Evolutionary conservation across 2,329 filamentous ascomycete species (phyloP).

Genomic region (Nemania serpens): DNA sequence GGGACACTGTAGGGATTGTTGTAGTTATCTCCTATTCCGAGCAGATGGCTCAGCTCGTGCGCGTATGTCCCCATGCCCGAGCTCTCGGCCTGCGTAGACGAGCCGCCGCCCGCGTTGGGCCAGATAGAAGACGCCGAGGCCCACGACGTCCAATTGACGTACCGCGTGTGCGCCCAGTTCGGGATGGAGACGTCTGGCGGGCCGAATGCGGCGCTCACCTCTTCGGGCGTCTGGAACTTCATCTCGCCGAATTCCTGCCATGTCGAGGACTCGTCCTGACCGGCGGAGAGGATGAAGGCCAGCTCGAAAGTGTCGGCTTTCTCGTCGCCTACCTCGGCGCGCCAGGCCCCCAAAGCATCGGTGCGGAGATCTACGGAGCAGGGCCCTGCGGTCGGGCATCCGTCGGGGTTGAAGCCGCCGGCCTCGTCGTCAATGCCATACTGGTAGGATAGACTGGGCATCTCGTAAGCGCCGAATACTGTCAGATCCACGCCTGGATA

Average conservation of each 20-base stretch:
- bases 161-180: slow-evolving; percentile 55
- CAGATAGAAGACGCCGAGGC: slow-evolving; percentile 55
- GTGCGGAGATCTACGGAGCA: slow-evolving; percentile 55
- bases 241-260: slow-evolving; percentile 64
- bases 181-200: slow-evolving; percentile 50
- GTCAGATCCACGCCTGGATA: slow-evolving; percentile 55
- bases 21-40: slow-evolving; percentile 60
- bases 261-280: slow-evolving; percentile 59
- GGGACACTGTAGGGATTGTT: slow-evolving; percentile 57
- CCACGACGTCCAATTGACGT: slow-evolving; percentile 60
- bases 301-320: slow-evolving; percentile 54
- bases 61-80: slow-evolving; percentile 59
- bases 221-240: slow-evolving; percentile 52
- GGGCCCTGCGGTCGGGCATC: slow-evolving; percentile 48
- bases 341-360: slow-evolving; percentile 55
- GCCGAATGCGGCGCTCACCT: slow-evolving; percentile 54
- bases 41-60: slow-evolving; percentile 57
- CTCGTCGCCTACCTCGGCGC: slow-evolving; percentile 55
- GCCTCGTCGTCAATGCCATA: slow-evolving; percentile 53
- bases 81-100: slow-evolving; percentile 58
- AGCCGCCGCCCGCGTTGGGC: slow-evolving; percentile 58
- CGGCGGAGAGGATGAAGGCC: slow-evolving; percentile 58
- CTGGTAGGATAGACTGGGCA: slow-evolving; percentile 53
- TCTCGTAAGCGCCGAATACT: slow-evolving; percentile 55
- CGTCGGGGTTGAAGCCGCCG: slow-evolving; percentile 51